Percentiles rank a stretch among this genome's conserved stretches.
These are phyloP conservation scores for Fusarium sp. DNA, from an alignment of 2,329 filamentous ascomycete genomes.

Conservation along the genomic window DNA sequence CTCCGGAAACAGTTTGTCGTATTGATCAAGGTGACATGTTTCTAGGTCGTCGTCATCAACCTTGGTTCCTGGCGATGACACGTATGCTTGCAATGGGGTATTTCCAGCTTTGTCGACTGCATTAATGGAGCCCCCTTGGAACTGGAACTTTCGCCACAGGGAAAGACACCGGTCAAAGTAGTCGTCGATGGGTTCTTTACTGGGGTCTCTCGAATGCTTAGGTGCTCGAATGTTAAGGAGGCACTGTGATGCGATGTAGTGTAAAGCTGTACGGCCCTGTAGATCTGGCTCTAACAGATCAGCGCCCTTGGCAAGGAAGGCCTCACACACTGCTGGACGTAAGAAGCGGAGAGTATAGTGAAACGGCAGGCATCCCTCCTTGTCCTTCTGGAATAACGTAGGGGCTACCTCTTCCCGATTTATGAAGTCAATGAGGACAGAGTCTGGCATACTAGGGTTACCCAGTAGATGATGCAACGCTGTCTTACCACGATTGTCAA, in stretches of 20 bases:
- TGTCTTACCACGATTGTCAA: slow-evolving; percentile 29
- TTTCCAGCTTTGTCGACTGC: slow-evolving; percentile 21
- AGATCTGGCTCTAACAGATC: slow-evolving; percentile 22
- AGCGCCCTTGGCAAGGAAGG: slow-evolving; percentile 26
- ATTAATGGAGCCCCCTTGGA: slow-evolving; percentile 28
- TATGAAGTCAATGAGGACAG: slow-evolving; percentile 24
- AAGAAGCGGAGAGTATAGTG: slow-evolving; percentile 26
- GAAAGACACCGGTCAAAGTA: slow-evolving; percentile 13
- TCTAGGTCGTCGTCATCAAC: fast-evolving
- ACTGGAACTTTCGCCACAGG: slow-evolving; percentile 19
- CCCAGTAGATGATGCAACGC: slow-evolving; percentile 36
- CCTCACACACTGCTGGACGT: slow-evolving; percentile 27
- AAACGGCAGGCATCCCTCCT: slow-evolving; percentile 13
- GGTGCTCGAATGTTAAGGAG: background rate
- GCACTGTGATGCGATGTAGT: slow-evolving; percentile 31
- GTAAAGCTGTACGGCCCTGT: slow-evolving; percentile 22
- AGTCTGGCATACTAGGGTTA: slow-evolving; percentile 20
- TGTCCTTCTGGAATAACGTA: slow-evolving; percentile 12
- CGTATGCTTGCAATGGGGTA: slow-evolving; percentile 23
- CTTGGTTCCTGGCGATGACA: background rate
- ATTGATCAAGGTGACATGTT: slow-evolving; percentile 26
- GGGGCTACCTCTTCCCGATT: slow-evolving; percentile 18
- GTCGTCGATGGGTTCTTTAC: background rate
- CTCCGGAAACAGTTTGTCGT: slow-evolving; percentile 20
- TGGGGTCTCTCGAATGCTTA: background rate